These are phyloP conservation scores for Santalum album DNA, from an alignment of 164 flowering plant genomes.

Conservation along the genomic window DNA sequence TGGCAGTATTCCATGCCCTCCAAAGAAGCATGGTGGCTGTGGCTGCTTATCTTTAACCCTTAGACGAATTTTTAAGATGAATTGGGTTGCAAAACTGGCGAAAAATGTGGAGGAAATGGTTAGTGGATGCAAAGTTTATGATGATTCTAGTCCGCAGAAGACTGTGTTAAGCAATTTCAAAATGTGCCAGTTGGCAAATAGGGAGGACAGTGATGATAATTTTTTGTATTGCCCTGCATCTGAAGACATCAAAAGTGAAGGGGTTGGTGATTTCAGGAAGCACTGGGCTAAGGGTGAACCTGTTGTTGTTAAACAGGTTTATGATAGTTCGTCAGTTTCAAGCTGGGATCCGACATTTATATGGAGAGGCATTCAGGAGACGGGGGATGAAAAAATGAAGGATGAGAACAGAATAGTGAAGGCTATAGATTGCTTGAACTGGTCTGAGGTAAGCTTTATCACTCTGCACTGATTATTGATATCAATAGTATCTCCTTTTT, in stretches of 20 bases:
- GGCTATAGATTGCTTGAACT: slow-evolving; percentile 65
- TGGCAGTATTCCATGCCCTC: slow-evolving; percentile 86
- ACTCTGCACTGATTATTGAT: no score
- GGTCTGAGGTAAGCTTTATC: slow-evolving; percentile 73
- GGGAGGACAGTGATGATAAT: slow-evolving; percentile 53
- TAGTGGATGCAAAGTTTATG: slow-evolving; percentile 60
- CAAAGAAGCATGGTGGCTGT: slow-evolving; percentile 78
- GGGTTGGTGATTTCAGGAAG: slow-evolving; percentile 51
- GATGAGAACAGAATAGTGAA: slow-evolving; percentile 53
- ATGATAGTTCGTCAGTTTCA: slow-evolving; percentile 38
- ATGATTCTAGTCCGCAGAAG: slow-evolving; percentile 17
- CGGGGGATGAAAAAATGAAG: slow-evolving; percentile 50
- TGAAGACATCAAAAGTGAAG: slow-evolving; percentile 49
- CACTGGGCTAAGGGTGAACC: slow-evolving; percentile 86
- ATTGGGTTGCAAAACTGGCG: slow-evolving; percentile 93
- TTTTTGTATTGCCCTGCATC: slow-evolving; percentile 60
- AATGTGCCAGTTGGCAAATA: slow-evolving; percentile 32
- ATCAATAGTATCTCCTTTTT: no score
- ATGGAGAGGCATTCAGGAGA: slow-evolving; percentile 72
- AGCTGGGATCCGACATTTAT: slow-evolving; percentile 77
- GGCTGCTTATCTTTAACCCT: slow-evolving; percentile 44
- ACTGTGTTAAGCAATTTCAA: slow-evolving; percentile 16
- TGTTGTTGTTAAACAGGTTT: slow-evolving; percentile 56
- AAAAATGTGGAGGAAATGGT: slow-evolving; percentile 97
- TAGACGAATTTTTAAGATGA: slow-evolving; percentile 84